Base-by-base conservation (phyloP, 192 early-diverging fungal species). In the Kappamyces sp. region DNA sequence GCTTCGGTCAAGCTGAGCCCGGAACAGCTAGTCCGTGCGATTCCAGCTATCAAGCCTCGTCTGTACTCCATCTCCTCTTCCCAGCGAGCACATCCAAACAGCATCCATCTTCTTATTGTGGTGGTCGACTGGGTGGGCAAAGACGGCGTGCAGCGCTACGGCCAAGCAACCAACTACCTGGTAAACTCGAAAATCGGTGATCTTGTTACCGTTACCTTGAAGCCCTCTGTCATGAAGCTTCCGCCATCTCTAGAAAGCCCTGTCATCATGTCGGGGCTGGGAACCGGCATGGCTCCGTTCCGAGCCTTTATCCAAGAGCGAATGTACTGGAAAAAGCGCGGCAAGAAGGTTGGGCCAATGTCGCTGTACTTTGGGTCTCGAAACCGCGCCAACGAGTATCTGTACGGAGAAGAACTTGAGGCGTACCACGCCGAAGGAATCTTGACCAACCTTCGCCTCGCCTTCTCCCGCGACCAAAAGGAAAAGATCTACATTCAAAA, bases 221-320 rank as follows among this genome's bases (percentile, higher is more conserved):
- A 94, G 76, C 91, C 92, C 31, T 93, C 90, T 0, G 92, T 97
- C 11, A 97, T 97, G 94, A 94, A 91, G 67, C 71, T 97, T 57
- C 94, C 94, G 49, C 78, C 86, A 31, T 72, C 76, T 15, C 85
- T 87, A 64, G 61, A 66, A 37, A 86, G 88, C 57, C 94, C 94
- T 41, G 88, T 97, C 32, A 88, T 97, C 63, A 95, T 97, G 92
- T 86, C 94, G 34, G 94, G 94, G 61, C 82, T 97, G 31, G 94
- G 94, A 60, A 97, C 94, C 3, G 94, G 94, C 58, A 97, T 97
- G 94, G 94, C 94, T 22, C 94, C 94, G 8, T 97, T 97, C 86
- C 87, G 94, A 49, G 92, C 94, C 0, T 97, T 97, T 54, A 89
- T 97, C 66, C 87, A 97, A 67, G 94, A 94, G 72, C 88, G 94